Conservation (phyloP, 371 early-diverging fungal genomes). For the Capillidium rhysosporum region DNA sequence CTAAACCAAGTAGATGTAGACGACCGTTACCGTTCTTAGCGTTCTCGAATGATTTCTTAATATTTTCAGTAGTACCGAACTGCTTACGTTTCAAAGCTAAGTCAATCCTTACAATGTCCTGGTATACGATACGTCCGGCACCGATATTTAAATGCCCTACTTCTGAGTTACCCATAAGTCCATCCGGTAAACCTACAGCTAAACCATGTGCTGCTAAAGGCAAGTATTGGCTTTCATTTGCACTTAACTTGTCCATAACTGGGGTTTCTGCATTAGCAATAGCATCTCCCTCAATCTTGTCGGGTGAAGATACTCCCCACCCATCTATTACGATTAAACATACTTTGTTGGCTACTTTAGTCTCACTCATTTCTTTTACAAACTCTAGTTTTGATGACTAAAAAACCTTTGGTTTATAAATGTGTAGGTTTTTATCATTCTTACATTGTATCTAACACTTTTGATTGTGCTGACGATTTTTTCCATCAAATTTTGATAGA, state of each 20-base stretch:
- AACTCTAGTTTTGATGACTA: too few relatives aligned
- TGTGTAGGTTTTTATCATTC: too few relatives aligned
- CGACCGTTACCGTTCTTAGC: conserved; percentile 72
- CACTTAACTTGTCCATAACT: conserved; percentile 65
- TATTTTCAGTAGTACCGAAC: conserved; percentile 46
- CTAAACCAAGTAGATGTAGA: conserved; percentile 92
- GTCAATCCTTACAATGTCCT: conserved; percentile 97
- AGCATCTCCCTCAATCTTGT: conserved; percentile 67
- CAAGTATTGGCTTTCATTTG: conserved; percentile 40
- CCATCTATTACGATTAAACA: conserved; percentile 82
- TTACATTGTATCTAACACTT: too few relatives aligned
- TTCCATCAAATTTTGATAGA: too few relatives aligned
- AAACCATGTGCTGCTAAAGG: conserved; percentile 89
- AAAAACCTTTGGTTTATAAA: too few relatives aligned
- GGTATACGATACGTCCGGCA: conserved; percentile 96
- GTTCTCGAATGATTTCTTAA: conserved; percentile 61
- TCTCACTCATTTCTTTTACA: background rate
- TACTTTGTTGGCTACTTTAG: conserved; percentile 26
- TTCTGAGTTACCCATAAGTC: conserved; percentile 99
- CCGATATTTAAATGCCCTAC: conserved; percentile 99
- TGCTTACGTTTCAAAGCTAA: conserved; percentile 64
- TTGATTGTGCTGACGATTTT: too few relatives aligned
- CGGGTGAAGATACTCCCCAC: conserved; percentile 75
- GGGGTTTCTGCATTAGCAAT: conserved; percentile 87
- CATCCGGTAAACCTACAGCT: conserved; percentile 94